Evolutionary conservation across 176 grass and related monocot genomes (phyloP), one percentile per base, ranked within the genome.

Genomic region (Triticum timopheevii): DNA sequence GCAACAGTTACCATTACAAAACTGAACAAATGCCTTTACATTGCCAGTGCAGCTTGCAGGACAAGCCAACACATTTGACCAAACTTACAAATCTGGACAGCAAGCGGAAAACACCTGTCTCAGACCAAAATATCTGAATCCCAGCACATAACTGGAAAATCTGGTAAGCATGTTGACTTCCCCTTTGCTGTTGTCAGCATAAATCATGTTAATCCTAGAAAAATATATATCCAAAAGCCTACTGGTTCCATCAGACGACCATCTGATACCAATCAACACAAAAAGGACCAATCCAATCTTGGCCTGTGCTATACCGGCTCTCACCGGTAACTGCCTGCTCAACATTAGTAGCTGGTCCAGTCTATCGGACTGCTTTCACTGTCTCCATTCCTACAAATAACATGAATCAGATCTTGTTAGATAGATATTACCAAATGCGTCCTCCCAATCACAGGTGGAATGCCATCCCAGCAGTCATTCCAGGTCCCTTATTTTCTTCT

Each of bases 41-140:
- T n/a, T 73, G n/a, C 40, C 8, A 34, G 27, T 36, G 47, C 24
- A 28, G 58, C 71, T 25, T 77, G 12, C 40, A 38, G 34, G 8
- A 17, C 52, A 39, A 73, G 7, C 1, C 72, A 65, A 39, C 3
- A 73, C 19, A 52, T 64, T 66, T 65, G 78, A 50, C 8, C 69
- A 38, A 69, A 69, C 50, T 90, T 86, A 78, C 80, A 86, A 77
- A 79, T 90, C 79, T 83, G 89, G 89, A 90, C 89, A 84, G 80
- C 88, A 73, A 64, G 40, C 23, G 0, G 17, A 56, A 86, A 86
- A 79, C 8, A 69, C 65, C 84, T 17, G 83, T 90, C 88, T 83
- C 89, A 90, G 84, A 90, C 49, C 24, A 86, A 86, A 73, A 56
- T 54, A 82, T 64, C 72, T 42, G 40, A 7, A 80, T 73, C 39